phyloP scores from a whole-genome alignment of 164 flowering plant genomes.

The Amborella trichopoda region DNA sequence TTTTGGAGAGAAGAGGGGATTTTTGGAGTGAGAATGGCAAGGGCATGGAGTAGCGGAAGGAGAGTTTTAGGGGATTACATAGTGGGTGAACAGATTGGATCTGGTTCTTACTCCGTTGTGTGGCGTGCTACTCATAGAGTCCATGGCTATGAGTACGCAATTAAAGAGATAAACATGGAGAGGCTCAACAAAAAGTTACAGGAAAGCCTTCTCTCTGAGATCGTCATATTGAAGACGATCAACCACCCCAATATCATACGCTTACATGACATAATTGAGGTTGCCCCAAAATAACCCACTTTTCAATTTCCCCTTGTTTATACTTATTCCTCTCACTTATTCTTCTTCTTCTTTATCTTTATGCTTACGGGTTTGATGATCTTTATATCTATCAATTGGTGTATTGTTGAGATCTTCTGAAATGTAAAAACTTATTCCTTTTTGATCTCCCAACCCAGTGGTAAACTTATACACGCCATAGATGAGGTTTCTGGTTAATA shows the following conservation, averaged over 20 bases:
- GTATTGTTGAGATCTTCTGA: too few species aligned
- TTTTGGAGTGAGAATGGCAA: not conserved
- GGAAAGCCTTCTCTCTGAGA: conserved; percentile 86
- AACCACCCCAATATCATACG: conserved; percentile 84
- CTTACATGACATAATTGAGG: conserved; percentile 85
- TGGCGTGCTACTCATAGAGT: conserved; percentile 85
- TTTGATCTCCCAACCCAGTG: too few species aligned
- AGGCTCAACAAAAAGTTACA: conserved; percentile 66
- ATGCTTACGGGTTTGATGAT: too few species aligned
- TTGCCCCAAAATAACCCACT: too few species aligned
- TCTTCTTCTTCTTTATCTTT: not conserved
- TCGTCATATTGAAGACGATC: conserved; percentile 51
- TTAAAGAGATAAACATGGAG: conserved; percentile 69
- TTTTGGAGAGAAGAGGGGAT: not conserved
- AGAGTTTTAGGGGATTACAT: conserved; percentile 71
- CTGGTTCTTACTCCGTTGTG: conserved; percentile 91
- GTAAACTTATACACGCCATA: too few species aligned
- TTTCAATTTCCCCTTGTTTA: not conserved
- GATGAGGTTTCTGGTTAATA: too few species aligned
- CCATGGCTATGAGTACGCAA: conserved; percentile 84
- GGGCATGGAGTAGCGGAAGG: conserved; percentile 17
- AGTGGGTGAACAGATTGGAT: conserved; percentile 70
- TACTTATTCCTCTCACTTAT: not conserved
- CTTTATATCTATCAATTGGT: not conserved
- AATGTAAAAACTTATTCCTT: too few species aligned